phyloP scores from a whole-genome alignment of 1,284 basidiomycete species.

The Athelia psychrophila region DNA sequence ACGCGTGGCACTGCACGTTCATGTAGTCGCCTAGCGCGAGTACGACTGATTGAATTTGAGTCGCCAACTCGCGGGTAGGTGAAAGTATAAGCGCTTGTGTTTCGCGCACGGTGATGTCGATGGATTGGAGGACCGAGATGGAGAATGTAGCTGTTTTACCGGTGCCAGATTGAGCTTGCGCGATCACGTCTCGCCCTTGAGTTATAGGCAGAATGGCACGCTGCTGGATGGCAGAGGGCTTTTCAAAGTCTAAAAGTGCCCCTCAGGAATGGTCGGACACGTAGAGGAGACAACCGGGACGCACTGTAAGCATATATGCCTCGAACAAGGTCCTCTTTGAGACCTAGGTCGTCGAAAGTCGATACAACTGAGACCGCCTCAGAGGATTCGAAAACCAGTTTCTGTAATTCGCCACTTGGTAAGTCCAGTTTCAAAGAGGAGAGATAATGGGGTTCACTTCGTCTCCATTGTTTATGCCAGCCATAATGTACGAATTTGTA shows the following conservation, averaged over 20 bases:
- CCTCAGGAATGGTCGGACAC: no score
- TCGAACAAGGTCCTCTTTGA: conserved; percentile 95
- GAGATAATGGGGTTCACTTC: conserved; percentile 43
- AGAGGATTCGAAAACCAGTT: conserved; percentile 98
- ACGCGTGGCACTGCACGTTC: conserved; percentile 88
- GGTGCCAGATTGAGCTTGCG: conserved; percentile 88
- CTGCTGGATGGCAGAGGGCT: conserved; percentile 90
- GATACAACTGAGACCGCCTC: conserved; percentile 88
- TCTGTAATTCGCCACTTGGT: no score
- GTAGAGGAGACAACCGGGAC: no score
- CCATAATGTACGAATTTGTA: conserved; percentile 65
- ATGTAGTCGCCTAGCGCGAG: conserved; percentile 91
- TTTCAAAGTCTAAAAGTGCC: conserved; percentile 59
- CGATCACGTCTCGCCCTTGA: conserved; percentile 88
- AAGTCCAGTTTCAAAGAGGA: conserved; percentile 11
- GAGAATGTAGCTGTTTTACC: conserved; percentile 91
- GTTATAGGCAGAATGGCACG: conserved; percentile 90
- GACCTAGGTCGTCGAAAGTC: conserved; percentile 89
- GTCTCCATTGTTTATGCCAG: conserved; percentile 75
- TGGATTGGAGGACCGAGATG: conserved; percentile 40
- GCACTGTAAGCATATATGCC: conserved; percentile 99
- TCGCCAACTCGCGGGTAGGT: conserved; percentile 92
- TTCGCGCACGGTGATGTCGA: conserved; percentile 64
- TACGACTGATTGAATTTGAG: conserved; percentile 95
- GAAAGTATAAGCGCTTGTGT: conserved; percentile 92